Percentiles rank a stretch among this genome's conserved stretches.
These are phyloP conservation scores for Cladosporium sp. DNA, from an alignment of 2,329 filamentous ascomycete species.

Conservation along the genomic window DNA sequence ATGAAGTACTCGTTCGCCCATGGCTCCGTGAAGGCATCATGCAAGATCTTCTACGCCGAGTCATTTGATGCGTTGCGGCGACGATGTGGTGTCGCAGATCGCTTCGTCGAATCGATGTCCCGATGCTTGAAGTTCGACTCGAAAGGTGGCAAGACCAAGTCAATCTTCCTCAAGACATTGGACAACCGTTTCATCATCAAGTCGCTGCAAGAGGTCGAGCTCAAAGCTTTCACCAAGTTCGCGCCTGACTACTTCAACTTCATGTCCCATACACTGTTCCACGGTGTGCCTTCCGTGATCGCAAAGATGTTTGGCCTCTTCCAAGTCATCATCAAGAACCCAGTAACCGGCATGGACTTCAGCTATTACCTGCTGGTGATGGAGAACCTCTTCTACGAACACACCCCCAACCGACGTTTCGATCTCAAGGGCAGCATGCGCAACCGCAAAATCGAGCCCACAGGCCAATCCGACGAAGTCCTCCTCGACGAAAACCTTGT, in stretches of 20 bases:
- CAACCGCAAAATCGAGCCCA: slow-evolving; percentile 94
- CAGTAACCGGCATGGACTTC: slow-evolving; percentile 83
- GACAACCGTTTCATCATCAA: slow-evolving; percentile 94
- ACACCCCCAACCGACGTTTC: slow-evolving; percentile 72
- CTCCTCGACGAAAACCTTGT: slow-evolving; percentile 98
- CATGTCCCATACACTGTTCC: slow-evolving; percentile 94
- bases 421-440: slow-evolving; percentile 98
- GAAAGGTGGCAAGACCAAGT: slow-evolving; percentile 96
- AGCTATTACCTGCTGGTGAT: slow-evolving; percentile 92
- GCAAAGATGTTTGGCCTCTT: slow-evolving; percentile 99
- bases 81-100: slow-evolving; percentile 88
- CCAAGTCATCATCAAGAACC: slow-evolving; percentile 95
- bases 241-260: slow-evolving; percentile 96
- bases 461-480: slow-evolving; percentile 93
- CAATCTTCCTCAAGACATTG: slow-evolving; percentile 91
- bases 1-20: slow-evolving; percentile 95
- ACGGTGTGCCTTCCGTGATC: slow-evolving; percentile 87
- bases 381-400: slow-evolving; percentile 97
- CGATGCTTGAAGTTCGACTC: slow-evolving; percentile 97
- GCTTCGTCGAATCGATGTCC: slow-evolving; percentile 91
- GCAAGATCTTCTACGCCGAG: slow-evolving; percentile 98
- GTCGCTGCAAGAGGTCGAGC: slow-evolving; percentile 84
- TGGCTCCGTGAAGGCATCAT: slow-evolving; percentile 89
- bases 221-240: slow-evolving; percentile 88
- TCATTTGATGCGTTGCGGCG: slow-evolving; percentile 92